These are phyloP conservation scores for Colletotrichum scovillei DNA, from an alignment of 2,329 filamentous ascomycete genomes.

Conservation along the genomic window DNA sequence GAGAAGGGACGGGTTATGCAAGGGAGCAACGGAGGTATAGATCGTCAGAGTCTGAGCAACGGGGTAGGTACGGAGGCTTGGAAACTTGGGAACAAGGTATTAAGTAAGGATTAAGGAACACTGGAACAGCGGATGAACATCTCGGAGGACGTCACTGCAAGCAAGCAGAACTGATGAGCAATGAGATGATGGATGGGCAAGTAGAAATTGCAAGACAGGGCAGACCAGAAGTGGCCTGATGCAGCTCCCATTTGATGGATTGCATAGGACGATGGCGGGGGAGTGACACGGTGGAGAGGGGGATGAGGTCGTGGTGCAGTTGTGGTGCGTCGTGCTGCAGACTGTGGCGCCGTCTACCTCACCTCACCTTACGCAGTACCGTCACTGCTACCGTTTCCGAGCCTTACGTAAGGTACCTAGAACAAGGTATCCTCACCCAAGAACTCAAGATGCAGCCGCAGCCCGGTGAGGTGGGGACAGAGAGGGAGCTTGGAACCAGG, in stretches of 20 bases:
- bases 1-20: conserved; percentile 18
- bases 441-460: too few species aligned
- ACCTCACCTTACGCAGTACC: background rate
- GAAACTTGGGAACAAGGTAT: background rate
- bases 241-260: conserved; percentile 27
- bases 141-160: conserved; percentile 28
- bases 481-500: background rate
- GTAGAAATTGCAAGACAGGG: conserved; percentile 11
- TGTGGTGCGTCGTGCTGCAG: background rate
- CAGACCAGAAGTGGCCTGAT: conserved; percentile 32
- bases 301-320: background rate
- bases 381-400: background rate
- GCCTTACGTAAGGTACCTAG: background rate
- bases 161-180: background rate
- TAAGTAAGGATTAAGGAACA: background rate
- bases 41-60: conserved; percentile 28
- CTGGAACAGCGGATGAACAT: background rate
- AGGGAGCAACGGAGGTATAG: conserved; percentile 27
- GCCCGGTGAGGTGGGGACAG: background rate
- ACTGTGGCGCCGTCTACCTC: background rate
- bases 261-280: conserved; percentile 34
- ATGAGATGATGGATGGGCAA: background rate
- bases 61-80: background rate
- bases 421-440: too few species aligned
- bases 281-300: conserved; percentile 16